A percentile compares a stretch with the other conserved stretches of the same genome.
phyloP scores from a whole-genome alignment of 2,329 filamentous ascomycete genomes.

The Neonectria faginata region DNA sequence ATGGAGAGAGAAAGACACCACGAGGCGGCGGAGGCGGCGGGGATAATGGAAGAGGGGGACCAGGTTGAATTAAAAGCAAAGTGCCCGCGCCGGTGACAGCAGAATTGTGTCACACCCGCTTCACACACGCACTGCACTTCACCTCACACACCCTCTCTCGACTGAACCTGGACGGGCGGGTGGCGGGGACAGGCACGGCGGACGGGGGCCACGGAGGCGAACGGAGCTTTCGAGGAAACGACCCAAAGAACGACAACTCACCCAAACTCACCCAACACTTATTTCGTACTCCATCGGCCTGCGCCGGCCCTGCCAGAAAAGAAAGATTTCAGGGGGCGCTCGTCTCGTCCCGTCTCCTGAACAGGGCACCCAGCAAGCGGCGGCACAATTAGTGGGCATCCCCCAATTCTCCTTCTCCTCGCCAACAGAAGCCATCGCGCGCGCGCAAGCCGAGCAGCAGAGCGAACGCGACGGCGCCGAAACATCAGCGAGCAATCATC shows the following conservation, averaged over 20 bases:
- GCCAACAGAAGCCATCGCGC: background rate
- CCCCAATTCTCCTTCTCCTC: conserved; percentile 4
- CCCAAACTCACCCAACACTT: background rate
- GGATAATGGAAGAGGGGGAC: conserved; percentile 24
- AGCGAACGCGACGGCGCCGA: background rate
- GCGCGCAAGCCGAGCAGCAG: background rate
- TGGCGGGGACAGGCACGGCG: conserved; percentile 16
- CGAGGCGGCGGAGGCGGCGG: conserved; percentile 26
- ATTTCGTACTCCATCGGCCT: conserved; percentile 1
- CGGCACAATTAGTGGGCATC: background rate
- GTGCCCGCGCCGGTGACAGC: conserved; percentile 30
- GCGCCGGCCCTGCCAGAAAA: conserved; percentile 3
- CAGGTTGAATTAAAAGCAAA: conserved; percentile 42
- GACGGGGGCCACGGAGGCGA: conserved; percentile 17
- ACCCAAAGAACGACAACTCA: background rate
- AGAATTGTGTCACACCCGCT: background rate
- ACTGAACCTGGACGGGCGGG: conserved; percentile 9
- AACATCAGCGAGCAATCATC: background rate
- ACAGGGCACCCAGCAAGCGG: conserved; percentile 7
- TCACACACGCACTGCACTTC: conserved; percentile 1
- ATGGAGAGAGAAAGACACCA: conserved; percentile 31
- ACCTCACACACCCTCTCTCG: conserved; percentile 6
- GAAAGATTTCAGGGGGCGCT: conserved; percentile 15
- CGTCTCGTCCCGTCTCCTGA: conserved; percentile 13
- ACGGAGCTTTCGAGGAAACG: conserved; percentile 15